Evolutionary conservation across 331 rosid genomes (phyloP).

Genomic region (Pyrus hybrid): DNA sequence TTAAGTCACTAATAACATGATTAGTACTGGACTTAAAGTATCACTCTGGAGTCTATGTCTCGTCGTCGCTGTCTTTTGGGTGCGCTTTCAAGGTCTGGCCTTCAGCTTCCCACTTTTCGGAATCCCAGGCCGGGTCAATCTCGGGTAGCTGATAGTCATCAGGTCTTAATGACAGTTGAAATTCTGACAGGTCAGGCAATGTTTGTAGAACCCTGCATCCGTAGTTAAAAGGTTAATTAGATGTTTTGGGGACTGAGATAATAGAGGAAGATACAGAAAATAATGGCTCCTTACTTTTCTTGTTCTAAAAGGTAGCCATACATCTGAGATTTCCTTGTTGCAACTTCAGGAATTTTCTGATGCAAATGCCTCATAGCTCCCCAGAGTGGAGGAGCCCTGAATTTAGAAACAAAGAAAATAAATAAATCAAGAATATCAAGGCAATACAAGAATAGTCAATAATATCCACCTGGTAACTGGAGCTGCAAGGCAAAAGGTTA

Average conservation of each 20-base stretch:
- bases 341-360: conserved; percentile 89
- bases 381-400: conserved; percentile 79
- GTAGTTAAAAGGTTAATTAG: neutral
- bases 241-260: neutral
- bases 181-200: conserved; percentile 88
- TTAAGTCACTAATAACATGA: neutral
- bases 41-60: conserved; percentile 31
- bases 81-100: conserved; percentile 68
- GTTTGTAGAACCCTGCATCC: conserved; percentile 61
- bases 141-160: conserved; percentile 75
- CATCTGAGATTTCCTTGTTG: conserved; percentile 80
- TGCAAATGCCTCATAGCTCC: conserved; percentile 76
- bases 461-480: conserved; percentile 75
- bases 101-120: conserved; percentile 45
- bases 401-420: neutral
- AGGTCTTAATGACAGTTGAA: conserved; percentile 73
- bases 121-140: conserved; percentile 62
- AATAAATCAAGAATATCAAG: neutral
- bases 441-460: neutral
- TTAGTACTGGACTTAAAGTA: neutral
- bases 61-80: conserved; percentile 56
- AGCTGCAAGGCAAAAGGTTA: conserved; percentile 77
- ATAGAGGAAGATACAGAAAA: neutral
- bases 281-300: conserved; percentile 58
- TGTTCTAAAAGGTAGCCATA: conserved; percentile 77